Conservation (phyloP, 208 protist genomes). For the Trypanosoma mega region DNA sequence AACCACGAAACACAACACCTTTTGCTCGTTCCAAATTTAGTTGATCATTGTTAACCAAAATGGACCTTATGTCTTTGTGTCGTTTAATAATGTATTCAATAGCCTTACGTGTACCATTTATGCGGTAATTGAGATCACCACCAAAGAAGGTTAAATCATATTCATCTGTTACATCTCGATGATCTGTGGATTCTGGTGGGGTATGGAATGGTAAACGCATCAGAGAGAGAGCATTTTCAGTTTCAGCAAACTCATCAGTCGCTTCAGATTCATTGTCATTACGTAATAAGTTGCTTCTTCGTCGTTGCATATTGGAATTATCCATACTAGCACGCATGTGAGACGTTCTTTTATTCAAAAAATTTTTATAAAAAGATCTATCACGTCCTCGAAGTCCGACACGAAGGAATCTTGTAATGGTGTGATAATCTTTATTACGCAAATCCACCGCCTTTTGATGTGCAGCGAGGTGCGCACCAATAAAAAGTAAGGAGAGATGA, state of each 20-base stretch:
- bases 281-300: too few species aligned
- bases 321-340: too few species aligned
- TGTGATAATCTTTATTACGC: constrained; percentile 83
- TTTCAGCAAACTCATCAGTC: not conserved
- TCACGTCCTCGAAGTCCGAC: constrained; percentile 46
- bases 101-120: constrained; percentile 82
- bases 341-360: too few species aligned
- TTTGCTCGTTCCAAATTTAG: constrained; percentile 81
- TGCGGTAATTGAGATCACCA: constrained; percentile 96
- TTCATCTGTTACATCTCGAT: constrained; percentile 80
- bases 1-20: constrained; percentile 77
- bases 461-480: constrained; percentile 90
- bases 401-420: constrained; percentile 59
- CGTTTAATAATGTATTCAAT: constrained; percentile 78
- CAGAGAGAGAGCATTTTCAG: constrained; percentile 3
- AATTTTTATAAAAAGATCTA: constrained; percentile 32
- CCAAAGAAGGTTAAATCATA: constrained; percentile 93
- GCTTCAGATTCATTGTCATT: not conserved
- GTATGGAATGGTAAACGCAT: constrained; percentile 6
- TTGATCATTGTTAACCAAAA: constrained; percentile 91
- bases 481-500: constrained; percentile 78
- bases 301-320: too few species aligned
- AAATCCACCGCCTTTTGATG: constrained; percentile 73
- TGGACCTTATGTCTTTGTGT: constrained; percentile 59
- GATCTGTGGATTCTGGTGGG: not conserved